phyloP scores from a whole-genome alignment of 2,329 filamentous ascomycete genomes.

The Monilinia laxa region DNA sequence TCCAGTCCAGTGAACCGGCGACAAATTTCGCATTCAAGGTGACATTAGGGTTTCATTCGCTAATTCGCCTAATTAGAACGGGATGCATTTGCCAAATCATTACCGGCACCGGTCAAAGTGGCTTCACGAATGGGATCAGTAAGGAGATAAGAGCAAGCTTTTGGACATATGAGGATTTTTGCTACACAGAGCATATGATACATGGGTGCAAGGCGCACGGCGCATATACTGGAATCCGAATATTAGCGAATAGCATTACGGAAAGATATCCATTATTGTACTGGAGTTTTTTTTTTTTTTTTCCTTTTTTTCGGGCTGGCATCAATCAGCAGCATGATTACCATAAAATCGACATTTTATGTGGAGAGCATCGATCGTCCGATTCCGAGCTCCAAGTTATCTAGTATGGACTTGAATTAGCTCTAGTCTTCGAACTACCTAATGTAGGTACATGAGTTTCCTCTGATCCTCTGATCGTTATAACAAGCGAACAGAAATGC shows the following conservation, averaged over 20 bases:
- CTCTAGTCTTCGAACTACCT: not conserved
- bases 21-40: not conserved
- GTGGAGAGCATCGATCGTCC: not conserved
- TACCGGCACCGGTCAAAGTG: conserved; percentile 41
- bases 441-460: not conserved
- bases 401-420: not conserved
- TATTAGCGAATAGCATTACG: conserved; percentile 23
- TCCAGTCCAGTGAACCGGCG: conserved; percentile 20
- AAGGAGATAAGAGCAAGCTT: conserved; percentile 32
- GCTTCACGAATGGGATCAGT: conserved; percentile 40
- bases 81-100: conserved; percentile 37
- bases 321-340: conserved; percentile 6
- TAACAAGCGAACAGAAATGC: not conserved
- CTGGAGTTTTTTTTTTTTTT: conserved; percentile 3
- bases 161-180: conserved; percentile 12
- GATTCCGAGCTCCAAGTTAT: not conserved
- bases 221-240: conserved; percentile 10
- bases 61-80: conserved; percentile 31
- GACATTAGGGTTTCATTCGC: not conserved
- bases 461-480: not conserved
- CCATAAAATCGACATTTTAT: not conserved
- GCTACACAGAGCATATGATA: not conserved
- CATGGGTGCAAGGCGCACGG: conserved; percentile 19
- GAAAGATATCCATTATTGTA: conserved; percentile 16
- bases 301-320: not conserved